These are phyloP conservation scores for Diutina mesorugosa DNA, from an alignment of 1,139 yeast genomes.

Conservation along the genomic window DNA sequence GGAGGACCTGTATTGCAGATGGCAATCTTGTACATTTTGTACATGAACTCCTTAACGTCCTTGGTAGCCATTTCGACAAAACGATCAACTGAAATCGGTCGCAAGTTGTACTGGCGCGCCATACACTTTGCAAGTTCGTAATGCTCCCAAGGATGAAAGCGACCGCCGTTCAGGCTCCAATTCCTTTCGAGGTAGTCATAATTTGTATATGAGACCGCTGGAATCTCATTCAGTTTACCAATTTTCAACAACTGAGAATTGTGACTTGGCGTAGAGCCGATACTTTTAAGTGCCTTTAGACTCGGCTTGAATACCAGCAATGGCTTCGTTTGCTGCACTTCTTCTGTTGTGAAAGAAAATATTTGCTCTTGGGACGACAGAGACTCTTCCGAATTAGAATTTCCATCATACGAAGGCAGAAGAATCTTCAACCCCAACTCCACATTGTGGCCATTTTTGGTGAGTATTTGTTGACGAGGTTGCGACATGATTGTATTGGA, in stretches of 20 bases:
- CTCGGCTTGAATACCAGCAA: background rate
- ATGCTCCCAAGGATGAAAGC: background rate
- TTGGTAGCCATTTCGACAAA: background rate
- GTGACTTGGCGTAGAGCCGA: background rate
- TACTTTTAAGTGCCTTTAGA: background rate
- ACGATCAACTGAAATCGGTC: background rate
- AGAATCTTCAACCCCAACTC: background rate
- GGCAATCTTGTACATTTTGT: background rate
- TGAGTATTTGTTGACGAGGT: background rate
- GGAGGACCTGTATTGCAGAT: background rate
- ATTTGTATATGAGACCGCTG: background rate
- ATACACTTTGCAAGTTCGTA: background rate
- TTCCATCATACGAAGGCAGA: background rate
- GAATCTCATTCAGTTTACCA: background rate
- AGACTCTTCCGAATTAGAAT: background rate
- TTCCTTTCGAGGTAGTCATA: background rate
- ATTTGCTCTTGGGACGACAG: background rate
- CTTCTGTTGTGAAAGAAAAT: background rate
- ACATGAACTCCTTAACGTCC: background rate
- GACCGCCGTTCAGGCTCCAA: background rate
- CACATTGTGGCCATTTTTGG: background rate
- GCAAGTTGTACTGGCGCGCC: background rate
- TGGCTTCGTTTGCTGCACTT: background rate
- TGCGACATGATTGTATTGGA: background rate
- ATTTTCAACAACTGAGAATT: background rate